Base-by-base conservation (phyloP, 805 yeast genomes). In the Yarrowia sp. region DNA sequence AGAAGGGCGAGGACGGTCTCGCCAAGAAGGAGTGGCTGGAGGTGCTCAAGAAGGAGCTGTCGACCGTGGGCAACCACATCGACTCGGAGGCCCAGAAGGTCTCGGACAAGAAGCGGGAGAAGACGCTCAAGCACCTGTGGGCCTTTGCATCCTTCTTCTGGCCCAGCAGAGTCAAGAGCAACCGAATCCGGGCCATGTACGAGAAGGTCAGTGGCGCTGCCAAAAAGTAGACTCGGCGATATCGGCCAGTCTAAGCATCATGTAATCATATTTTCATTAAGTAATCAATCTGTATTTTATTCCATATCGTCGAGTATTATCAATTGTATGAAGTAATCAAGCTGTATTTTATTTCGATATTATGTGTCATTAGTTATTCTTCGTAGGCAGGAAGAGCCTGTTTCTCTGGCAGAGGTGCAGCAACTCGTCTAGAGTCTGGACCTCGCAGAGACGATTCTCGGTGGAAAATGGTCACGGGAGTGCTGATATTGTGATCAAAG, bases 91-190 rank as follows among this genome's bases (percentile, higher is more conserved):
- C 32, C 9, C 67, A 66, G 14, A 61, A 64, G 39, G 68, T 64
- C 21, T 46, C 62, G 2, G 68, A 68, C 3, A 66, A 66, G 14
- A 76, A 76, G 21, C 70, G 76, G 27, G 77, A 73, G 6, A 80
- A 78, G 68, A 67, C 76, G 63, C 76, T 78, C 63, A 85, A 81
- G 70, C 94, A 90, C 68, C 74, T 90, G 63, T 90, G 97, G 97
- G 82, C 88, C 29, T 90, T 86, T 71, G 90, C 94, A 4, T 80
- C 91, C 19, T 80, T 82, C 61, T 90, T 84, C 75, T 90, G 97
- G 97, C 97, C 97, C 2, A 88, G 84, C 3, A 81, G 82, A 65
- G 97, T 87, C 41, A 69, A 77, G 13, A 86, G 93, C 64, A 73
- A 78, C 36, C 87, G 87, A 74, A 82, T 90, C 65, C 79, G 80